Conservation (phyloP, 1,139 yeast species). For the Nakaseomyces bracarensis region DNA sequence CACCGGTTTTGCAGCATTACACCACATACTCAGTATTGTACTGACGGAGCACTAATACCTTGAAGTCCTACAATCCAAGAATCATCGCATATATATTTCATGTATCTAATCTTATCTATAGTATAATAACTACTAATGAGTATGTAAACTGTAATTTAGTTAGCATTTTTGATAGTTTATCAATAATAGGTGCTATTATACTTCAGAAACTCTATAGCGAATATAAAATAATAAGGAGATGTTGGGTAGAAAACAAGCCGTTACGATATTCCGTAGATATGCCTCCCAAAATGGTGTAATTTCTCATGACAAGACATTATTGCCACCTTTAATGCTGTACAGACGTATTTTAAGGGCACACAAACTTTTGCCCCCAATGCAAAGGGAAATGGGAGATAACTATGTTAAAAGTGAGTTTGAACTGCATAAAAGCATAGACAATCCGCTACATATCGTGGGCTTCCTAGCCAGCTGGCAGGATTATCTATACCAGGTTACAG, state of each 20-base stretch:
- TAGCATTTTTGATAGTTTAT: no score
- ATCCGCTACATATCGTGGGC: constrained; percentile 90
- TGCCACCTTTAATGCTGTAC: constrained; percentile 77
- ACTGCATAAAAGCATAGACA: constrained; percentile 74
- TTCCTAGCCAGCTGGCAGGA: constrained; percentile 93
- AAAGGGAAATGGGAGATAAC: constrained; percentile 74
- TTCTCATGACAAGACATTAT: constrained; percentile 41
- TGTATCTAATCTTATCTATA: no score
- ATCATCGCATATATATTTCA: no score
- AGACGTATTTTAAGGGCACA: constrained; percentile 77
- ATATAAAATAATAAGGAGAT: no score
- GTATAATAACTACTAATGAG: no score
- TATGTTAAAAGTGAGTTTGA: constrained; percentile 86
- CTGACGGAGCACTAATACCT: no score
- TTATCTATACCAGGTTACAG: constrained; percentile 62
- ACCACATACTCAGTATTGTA: background rate
- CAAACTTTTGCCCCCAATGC: constrained; percentile 52
- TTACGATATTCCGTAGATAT: constrained; percentile 4
- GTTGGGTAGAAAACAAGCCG: constrained; percentile 1
- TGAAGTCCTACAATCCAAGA: no score
- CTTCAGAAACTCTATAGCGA: no score
- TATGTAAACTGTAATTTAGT: no score
- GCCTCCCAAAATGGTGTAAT: constrained; percentile 20
- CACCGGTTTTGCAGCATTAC: background rate
- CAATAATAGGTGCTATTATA: background rate